phyloP scores from a whole-genome alignment of 179 eudicot genomes.

The Pouteria campechiana region DNA sequence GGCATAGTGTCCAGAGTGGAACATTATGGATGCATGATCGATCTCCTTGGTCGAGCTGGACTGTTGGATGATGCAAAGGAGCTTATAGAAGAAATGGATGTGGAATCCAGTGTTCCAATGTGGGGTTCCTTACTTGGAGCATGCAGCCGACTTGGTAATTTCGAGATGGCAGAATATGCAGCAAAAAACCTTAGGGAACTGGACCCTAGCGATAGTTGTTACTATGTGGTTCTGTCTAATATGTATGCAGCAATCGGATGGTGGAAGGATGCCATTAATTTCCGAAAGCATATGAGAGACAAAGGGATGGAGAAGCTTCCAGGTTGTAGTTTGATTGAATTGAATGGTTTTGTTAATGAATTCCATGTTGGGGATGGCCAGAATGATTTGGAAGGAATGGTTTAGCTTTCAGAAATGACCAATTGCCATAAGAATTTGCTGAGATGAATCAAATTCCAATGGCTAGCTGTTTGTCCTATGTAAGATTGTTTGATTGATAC shows the following conservation, averaged over 20 bases:
- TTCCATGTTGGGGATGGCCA: conserved; percentile 13
- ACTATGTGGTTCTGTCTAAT: conserved; percentile 11
- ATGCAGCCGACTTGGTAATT: conserved; percentile 11
- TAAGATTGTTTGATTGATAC: too few species aligned
- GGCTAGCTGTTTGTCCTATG: too few species aligned
- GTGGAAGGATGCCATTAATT: conserved; percentile 11
- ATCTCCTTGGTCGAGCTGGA: conserved; percentile 18
- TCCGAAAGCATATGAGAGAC: conserved; percentile 8
- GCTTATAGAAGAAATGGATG: conserved; percentile 7
- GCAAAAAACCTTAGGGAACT: conserved; percentile 9
- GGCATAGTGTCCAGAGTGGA: conserved; percentile 8
- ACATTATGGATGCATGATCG: conserved; percentile 19
- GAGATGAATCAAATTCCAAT: too few species aligned
- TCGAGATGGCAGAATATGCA: conserved; percentile 10
- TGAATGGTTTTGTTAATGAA: conserved; percentile 14
- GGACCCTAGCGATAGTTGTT: conserved; percentile 12
- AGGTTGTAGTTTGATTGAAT: conserved; percentile 11
- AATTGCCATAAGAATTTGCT: too few species aligned
- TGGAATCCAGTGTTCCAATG: conserved; percentile 7
- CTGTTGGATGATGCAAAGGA: conserved; percentile 9
- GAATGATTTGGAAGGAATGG: too few species aligned
- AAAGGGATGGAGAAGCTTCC: conserved; percentile 5
- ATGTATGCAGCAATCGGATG: conserved; percentile 16
- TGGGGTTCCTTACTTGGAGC: conserved; percentile 21
- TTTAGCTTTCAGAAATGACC: too few species aligned